Percentiles rank a stretch among this genome's conserved stretches.
phyloP scores from a whole-genome alignment of 2,329 filamentous ascomycete species.

The Rutstroemia sp. region DNA sequence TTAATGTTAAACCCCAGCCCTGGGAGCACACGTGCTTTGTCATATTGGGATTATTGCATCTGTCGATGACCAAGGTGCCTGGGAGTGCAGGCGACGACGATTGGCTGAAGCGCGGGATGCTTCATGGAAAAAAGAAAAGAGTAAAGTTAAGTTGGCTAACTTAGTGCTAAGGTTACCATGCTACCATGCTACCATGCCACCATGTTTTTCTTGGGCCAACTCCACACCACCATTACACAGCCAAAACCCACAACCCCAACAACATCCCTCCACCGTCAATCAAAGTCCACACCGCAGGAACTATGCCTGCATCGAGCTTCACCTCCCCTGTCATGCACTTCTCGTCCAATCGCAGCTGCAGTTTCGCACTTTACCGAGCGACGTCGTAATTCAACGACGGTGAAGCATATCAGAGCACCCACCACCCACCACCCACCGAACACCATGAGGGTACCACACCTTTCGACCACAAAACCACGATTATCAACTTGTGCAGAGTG shows the following conservation, averaged over 20 bases:
- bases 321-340: conserved; percentile 8
- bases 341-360: conserved; percentile 3
- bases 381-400: conserved; percentile 11
- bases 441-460: neutral
- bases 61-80: neutral
- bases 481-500: neutral
- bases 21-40: conserved; percentile 22
- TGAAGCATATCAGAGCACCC: conserved; percentile 6
- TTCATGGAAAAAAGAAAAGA: neutral
- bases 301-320: conserved; percentile 6
- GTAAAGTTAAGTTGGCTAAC: neutral
- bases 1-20: conserved; percentile 22
- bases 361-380: conserved; percentile 8
- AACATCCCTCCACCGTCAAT: conserved; percentile 10
- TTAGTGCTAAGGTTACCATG: neutral
- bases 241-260: neutral
- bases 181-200: neutral
- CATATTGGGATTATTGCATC: conserved; percentile 23
- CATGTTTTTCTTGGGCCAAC: neutral
- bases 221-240: conserved; percentile 5
- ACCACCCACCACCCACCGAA: neutral
- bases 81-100: neutral
- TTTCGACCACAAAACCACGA: neutral
- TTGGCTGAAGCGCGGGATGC: neutral
- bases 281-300: conserved; percentile 14